A percentile compares a stretch with the other conserved stretches of the same genome.
Evolutionary conservation across 1,284 basidiomycete species (phyloP).

Genomic region (Ganoderma multipileum): DNA sequence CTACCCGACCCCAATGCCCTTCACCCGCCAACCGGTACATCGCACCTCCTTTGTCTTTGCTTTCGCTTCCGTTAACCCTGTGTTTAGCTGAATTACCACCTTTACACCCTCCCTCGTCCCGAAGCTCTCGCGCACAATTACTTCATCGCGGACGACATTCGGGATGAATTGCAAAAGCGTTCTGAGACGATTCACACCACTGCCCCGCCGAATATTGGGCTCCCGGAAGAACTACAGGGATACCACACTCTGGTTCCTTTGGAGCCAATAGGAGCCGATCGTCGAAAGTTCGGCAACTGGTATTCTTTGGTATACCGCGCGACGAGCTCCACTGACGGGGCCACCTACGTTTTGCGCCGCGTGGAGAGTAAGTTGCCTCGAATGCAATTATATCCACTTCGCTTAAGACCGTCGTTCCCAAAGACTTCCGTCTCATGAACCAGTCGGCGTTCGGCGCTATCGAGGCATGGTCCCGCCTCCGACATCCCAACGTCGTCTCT

Average conservation of each 20-base stretch:
- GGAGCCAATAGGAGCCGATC: conserved; percentile 60
- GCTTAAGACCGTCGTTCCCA: conserved; percentile 26
- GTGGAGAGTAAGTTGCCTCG: conserved; percentile 78
- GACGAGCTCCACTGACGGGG: conserved; percentile 79
- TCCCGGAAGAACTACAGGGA: conserved; percentile 90
- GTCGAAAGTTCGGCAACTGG: conserved; percentile 80
- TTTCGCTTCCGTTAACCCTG: conserved; percentile 3
- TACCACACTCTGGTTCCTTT: conserved; percentile 90
- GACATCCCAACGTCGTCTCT: conserved; percentile 88
- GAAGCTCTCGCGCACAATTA: conserved; percentile 59
- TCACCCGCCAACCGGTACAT: conserved; percentile 74
- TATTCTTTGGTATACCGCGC: conserved; percentile 87
- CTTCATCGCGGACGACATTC: conserved; percentile 78
- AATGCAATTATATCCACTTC: not conserved
- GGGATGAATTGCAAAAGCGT: conserved; percentile 82
- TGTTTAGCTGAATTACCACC: conserved; percentile 85
- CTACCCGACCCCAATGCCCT: conserved; percentile 60
- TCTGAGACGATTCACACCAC: conserved; percentile 75
- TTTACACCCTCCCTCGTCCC: conserved; percentile 78
- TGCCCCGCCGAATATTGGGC: conserved; percentile 54
- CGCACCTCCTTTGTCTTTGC: not conserved
- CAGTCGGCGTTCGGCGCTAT: conserved; percentile 86
- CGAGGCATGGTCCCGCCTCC: conserved; percentile 88
- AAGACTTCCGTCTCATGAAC: conserved; percentile 85
- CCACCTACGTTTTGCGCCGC: conserved; percentile 80